Evolutionary conservation across 2,329 filamentous ascomycete genomes (phyloP), one percentile per base, ranked within the genome.

Genomic region (Colletotrichum ledebouriae): DNA sequence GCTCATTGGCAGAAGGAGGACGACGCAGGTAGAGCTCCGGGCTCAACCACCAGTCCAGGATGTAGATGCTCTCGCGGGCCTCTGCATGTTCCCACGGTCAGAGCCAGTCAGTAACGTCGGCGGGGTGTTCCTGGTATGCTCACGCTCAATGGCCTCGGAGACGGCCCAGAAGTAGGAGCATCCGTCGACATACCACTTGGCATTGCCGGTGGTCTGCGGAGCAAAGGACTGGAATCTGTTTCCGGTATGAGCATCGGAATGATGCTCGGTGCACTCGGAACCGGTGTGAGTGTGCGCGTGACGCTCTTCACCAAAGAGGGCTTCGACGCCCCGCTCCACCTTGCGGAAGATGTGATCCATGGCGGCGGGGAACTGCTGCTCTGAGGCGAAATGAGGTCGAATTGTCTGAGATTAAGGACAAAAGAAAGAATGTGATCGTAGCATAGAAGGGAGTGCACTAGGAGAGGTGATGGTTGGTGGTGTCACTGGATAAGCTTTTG

Each of bases 31-130:
- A 97, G 33, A 98, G 83, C 80, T 97, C 94, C 1, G 94, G 94
- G 63, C 90, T 94, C 71, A 97, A 79, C 94, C 94, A 97, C 94
- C 92, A 96, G 76, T 95, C 93, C 49, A 97, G 82, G 71, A 97
- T 97, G 86, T 92, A 94, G 73, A 97, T 91, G 47, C 87, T 92
- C 73, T 95, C 89, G 71, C 83, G 85, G 3, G 94, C 94, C 74
- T 87, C 89, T 87, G 71, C 9, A 34, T 69, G 70, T 58, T 73
- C 63, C 44, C 59, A 20, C 6, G 17, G 61, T 70, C 57, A 70
- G 66, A 41, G 6, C 33, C 53, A 20, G 41, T 49, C 47, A 46
- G 22, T 39, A 39, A 25, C 20, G 22, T 17, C 29, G 50, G 39
- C 34, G 47, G 41, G 52, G 22, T 34, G 37, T 22, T 12, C 22